Base-by-base conservation (phyloP, 2,329 filamentous ascomycete genomes). In the Tolypocladium amazonense region DNA sequence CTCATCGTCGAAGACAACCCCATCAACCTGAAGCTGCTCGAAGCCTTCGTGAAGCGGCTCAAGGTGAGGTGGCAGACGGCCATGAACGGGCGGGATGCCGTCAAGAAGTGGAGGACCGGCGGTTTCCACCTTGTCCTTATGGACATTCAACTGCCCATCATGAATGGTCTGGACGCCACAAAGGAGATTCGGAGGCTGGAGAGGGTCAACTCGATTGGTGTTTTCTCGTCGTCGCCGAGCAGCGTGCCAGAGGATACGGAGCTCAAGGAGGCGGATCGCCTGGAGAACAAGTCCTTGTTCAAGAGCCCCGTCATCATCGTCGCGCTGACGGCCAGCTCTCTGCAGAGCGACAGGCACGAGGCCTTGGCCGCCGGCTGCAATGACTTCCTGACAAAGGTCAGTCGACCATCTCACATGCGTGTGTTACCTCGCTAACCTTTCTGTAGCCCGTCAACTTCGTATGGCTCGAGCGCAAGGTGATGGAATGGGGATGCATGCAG, bases 401-500 rank as follows among this genome's bases (percentile, higher is more conserved):
- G 81, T 65, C 50, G 20, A 14, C 30, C 11, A 23, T 1, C 12
- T 18, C 27, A 15, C 20, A 1, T 27, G 37, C 18, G 2, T 45
- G 45, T 45, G 38, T 39, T 14, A 35, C 56, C 8, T 4, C 58
- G 38, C 59, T 63, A 7, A 62, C 56, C n/a, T 3, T 39, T 15
- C 20, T 47, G 52, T 70, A 96, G 90, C 94, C 94, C 25, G 93
- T 99, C 66, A 96, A 96, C 72, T 97, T 97, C 70, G 89, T 95
- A 61, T 99, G 93, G 92, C 84, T 99, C 33, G 91, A 97, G 73
- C 86, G 93, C 60, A 99, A 99, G 74, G 92, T 97, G 66, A 97
- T 95, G 76, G 94, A 99, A 79, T 99, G 94, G 94, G 94, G 94
- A 60, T 97, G 94, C 78, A 99, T 99, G 94, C 94, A 97, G 77